Conservation (phyloP, 129 eudicot species). For the Cynara cardunculus region DNA sequence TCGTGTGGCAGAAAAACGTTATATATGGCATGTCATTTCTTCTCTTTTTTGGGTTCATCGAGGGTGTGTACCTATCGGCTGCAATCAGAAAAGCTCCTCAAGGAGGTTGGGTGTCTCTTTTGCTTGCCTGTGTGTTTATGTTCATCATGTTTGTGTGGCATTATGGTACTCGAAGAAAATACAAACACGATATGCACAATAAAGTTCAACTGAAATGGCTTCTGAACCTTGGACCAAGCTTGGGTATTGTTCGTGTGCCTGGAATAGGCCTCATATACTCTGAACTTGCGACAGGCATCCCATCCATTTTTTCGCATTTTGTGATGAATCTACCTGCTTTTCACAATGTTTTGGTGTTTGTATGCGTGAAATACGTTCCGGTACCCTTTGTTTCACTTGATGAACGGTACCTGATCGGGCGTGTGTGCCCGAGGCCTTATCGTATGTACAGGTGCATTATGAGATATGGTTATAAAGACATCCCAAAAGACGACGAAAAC, state of each 20-base stretch:
- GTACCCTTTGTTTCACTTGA: constrained; percentile 66
- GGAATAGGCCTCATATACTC: constrained; percentile 75
- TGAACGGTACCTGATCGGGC: constrained; percentile 64
- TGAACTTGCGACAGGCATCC: constrained; percentile 70
- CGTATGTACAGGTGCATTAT: constrained; percentile 72
- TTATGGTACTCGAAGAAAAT: constrained; percentile 68
- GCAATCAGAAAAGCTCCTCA: constrained; percentile 77
- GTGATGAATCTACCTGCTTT: constrained; percentile 74
- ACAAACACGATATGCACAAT: constrained; percentile 67
- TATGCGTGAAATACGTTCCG: constrained; percentile 74
- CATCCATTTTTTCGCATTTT: constrained; percentile 65
- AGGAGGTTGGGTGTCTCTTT: constrained; percentile 68
- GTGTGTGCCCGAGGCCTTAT: constrained; percentile 78
- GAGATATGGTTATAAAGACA: constrained; percentile 69
- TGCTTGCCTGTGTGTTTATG: constrained; percentile 50
- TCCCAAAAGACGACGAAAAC: constrained; percentile 61
- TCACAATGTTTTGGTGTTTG: constrained; percentile 80
- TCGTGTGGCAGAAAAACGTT: constrained; percentile 72
- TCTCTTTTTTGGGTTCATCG: constrained; percentile 60
- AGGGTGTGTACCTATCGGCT: constrained; percentile 61
- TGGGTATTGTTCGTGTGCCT: constrained; percentile 75
- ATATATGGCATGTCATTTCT: constrained; percentile 47
- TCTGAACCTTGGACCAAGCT: constrained; percentile 67
- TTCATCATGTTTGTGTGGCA: constrained; percentile 62
- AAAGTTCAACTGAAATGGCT: constrained; percentile 68